These are phyloP conservation scores for Cetradonia linearis DNA, from an alignment of 495 filamentous ascomycete species.

Conservation along the genomic window DNA sequence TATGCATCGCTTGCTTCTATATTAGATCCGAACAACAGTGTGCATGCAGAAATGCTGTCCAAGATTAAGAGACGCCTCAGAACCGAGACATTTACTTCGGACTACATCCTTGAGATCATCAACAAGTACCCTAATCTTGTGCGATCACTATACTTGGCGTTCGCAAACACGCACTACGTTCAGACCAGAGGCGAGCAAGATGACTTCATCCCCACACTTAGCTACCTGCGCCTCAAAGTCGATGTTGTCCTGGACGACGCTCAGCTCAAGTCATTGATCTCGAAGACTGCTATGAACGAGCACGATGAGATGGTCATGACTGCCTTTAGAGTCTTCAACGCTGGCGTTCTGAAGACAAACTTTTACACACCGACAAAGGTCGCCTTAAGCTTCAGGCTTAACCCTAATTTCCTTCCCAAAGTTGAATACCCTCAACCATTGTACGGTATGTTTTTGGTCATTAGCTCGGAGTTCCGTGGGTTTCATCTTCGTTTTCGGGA, in stretches of 20 bases:
- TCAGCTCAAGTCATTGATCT: conserved; percentile 71
- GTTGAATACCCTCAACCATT: conserved; percentile 89
- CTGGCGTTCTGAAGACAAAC: conserved; percentile 86
- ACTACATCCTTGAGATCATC: conserved; percentile 97
- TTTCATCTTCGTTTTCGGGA: conserved; percentile 98
- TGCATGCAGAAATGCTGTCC: conserved; percentile 80
- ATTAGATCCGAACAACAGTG: conserved; percentile 67
- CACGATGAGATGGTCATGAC: conserved; percentile 97
- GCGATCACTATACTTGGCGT: conserved; percentile 79
- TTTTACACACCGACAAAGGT: conserved; percentile 99
- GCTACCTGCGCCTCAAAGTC: conserved; percentile 60
- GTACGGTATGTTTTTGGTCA: conserved; percentile 97
- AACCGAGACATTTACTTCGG: conserved; percentile 93
- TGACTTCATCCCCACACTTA: conserved; percentile 72
- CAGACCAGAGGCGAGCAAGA: conserved; percentile 68
- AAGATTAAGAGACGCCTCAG: conserved; percentile 94
- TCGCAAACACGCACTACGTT: conserved; percentile 83
- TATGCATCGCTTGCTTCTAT: conserved; percentile 79
- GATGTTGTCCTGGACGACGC: conserved; percentile 68
- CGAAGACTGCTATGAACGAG: conserved; percentile 74
- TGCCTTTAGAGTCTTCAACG: conserved; percentile 93
- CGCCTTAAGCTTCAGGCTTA: conserved; percentile 88
- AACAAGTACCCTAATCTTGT: conserved; percentile 80
- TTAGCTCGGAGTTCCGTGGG: conserved; percentile 90
- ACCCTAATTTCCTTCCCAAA: conserved; percentile 78